A percentile compares a stretch with the other conserved stretches of the same genome.
Conservation (phyloP, 2,329 filamentous ascomycete species). For the Fusarium hainanense region DNA sequence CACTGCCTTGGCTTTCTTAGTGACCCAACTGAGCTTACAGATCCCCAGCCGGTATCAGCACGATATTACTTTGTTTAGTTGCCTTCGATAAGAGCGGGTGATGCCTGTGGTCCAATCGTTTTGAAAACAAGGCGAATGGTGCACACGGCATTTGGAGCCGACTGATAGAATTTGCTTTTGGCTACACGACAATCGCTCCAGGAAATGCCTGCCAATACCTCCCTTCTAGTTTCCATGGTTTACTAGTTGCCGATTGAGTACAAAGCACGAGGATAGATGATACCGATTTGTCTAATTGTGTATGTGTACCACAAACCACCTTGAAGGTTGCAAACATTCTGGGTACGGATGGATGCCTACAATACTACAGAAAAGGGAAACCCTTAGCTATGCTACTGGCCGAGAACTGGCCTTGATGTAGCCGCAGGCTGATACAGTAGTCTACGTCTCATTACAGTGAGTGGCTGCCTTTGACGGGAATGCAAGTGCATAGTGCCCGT, state of each 20-base stretch:
- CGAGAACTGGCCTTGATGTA: constrained; percentile 9
- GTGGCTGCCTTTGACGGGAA: constrained; percentile 13
- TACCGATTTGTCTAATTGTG: neutral
- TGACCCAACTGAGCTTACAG: neutral
- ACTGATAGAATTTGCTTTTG: neutral
- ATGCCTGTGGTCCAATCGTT: constrained; percentile 27
- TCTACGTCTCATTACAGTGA: neutral
- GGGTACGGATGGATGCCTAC: constrained; percentile 1
- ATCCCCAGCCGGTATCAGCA: neutral
- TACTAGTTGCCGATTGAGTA: neutral
- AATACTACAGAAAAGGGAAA: constrained; percentile 8
- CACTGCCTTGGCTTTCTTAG: neutral
- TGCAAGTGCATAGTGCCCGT: constrained; percentile 10
- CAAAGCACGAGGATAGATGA: neutral
- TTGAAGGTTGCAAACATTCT: neutral
- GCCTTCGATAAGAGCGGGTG: neutral
- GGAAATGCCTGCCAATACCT: neutral
- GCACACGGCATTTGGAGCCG: neutral
- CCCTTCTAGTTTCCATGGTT: neutral
- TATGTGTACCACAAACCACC: constrained; percentile 8
- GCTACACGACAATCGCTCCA: neutral
- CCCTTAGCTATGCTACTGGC: constrained; percentile 16
- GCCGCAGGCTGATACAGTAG: neutral
- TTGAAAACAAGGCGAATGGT: constrained; percentile 14
- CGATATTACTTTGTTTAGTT: constrained; percentile 27